These are phyloP conservation scores for Paraglomus brasilianum DNA, from an alignment of 192 early-diverging fungal genomes.

Conservation along the genomic window DNA sequence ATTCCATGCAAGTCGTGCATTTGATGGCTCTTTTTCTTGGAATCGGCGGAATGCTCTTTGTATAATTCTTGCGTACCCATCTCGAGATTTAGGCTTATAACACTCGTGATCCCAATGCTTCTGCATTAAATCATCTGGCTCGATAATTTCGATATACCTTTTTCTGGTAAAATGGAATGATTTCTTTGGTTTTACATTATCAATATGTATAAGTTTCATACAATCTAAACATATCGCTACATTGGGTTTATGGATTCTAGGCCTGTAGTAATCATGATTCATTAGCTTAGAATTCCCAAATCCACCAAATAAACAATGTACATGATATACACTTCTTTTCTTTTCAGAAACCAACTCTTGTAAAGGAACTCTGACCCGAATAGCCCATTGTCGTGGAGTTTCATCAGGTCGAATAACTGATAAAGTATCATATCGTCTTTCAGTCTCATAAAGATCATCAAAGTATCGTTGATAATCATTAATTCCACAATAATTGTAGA, in stretches of 20 bases:
- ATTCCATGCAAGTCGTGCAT: conserved; percentile 17
- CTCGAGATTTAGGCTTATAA: conserved; percentile 1
- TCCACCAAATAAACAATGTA: not conserved
- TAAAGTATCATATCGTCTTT: conserved; percentile 15
- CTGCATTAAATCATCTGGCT: no score
- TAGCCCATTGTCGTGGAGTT: conserved; percentile 1
- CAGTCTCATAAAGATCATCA: not conserved
- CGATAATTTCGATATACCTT: not conserved
- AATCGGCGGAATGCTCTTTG: not conserved
- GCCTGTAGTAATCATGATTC: conserved; percentile 23
- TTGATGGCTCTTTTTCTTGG: not conserved
- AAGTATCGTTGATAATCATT: no score
- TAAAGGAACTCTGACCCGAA: conserved; percentile 14
- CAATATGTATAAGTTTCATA: conserved; percentile 13
- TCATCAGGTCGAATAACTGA: not conserved
- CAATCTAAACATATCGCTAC: conserved; percentile 19
- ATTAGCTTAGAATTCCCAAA: conserved; percentile 2
- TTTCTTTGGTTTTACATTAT: conserved; percentile 8
- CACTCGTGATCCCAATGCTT: not conserved
- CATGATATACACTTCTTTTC: conserved; percentile 12
- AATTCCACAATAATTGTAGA: no score
- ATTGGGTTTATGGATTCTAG: conserved; percentile 12
- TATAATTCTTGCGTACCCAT: conserved; percentile 11
- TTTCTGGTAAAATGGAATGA: not conserved
- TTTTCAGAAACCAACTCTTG: conserved; percentile 16